Evolutionary conservation across 2,329 filamentous ascomycete species (phyloP), one percentile per base, ranked within the genome.

Genomic region (Aspergillus sp.): DNA sequence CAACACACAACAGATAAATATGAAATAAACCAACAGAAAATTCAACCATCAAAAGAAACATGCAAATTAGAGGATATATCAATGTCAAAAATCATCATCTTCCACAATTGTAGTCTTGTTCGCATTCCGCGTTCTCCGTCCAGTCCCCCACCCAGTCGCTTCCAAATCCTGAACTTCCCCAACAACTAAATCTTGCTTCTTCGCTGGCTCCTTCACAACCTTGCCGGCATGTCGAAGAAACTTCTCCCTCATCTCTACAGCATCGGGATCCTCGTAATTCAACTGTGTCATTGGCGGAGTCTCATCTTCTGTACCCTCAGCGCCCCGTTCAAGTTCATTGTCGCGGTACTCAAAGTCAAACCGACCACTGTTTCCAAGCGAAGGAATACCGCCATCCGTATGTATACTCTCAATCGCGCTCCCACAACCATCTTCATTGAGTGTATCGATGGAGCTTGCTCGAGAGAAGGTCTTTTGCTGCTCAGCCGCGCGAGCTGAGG

Each of bases 191-290:
- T 60, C 58, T 23, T 62, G 51, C 12, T 63, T 53, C 15, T 56
- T 52, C 14, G 57, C 56, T 4, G 63, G 57, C 54, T 72, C 70
- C 15, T 78, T 58, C 64, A 79, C 60, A 66, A 81, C 33, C 66
- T 83, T 66, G 68, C 79, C 61, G 1, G 71, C 70, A 52, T 71
- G 60, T 4, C 80, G 79, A 61, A 82, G 79, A 27, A 80, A 81
- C 39, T 80, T 81, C 35, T 84, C 82, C n/a, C 81, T 81, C 65
- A 84, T 83, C 54, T 80, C 80, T 12, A 80, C 77, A 2, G 82
- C 82, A 46, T 85, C 77, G 1, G 77, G 72, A 58, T 80, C 78
- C 57, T 81, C 77, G 56, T 81, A 81, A 27, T 77, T 76, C 17
- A 81, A 65, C 62, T 81, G 78, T 6, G 79, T 81, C 74, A 79